Base-by-base conservation (phyloP, 148 eudicot species). In the Oxyria digyna region DNA sequence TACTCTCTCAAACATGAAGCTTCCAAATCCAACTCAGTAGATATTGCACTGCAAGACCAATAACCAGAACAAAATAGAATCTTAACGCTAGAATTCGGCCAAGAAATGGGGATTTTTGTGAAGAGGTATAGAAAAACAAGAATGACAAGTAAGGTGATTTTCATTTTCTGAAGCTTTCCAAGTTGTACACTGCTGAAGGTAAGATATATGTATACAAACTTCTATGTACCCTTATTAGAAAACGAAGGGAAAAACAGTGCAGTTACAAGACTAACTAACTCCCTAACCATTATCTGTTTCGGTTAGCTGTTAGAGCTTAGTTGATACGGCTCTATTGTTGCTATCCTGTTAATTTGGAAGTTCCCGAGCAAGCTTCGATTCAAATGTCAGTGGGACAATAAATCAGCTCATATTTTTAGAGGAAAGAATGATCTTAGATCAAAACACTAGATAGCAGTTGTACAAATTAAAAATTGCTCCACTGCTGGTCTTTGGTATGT, bases 1-100 rank as follows among this genome's bases (percentile, higher is more conserved):
- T 82, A 79, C 52, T 59, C 81, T 35, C 63, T 85, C 38, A 85
- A 89, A 62, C 79, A 75, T 69, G 89, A 85, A 71, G 85, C 89
- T 18, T 74, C 83, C 43, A 85, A 85, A 68, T 71, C 76, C 27
- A 20, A 8, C 9, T 26, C 55, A 49, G 26, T 49, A 49, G 55
- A 20, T 49, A 21, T 49, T 18, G 6, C 55, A 20, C 10, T 6
- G 24, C 23, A 49, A 49, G 55, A 20, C 18, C 26, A 21, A 49
- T 49, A 20, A 20, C 55, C 23, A 49, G 55, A 49, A 49, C 18
- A 42, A 42, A 42, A 14, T 13, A 42, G n/a, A 42, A 42, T 42
- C 48, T 14, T 3, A 5, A 42, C 15, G n/a, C 48, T 42, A 42
- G 48, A 4, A 42, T 42, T 42, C n/a, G 13, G 48, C 48, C 48